Base-by-base conservation (phyloP, 1,139 yeast species). In the Lodderomyces oxycetoniae region DNA sequence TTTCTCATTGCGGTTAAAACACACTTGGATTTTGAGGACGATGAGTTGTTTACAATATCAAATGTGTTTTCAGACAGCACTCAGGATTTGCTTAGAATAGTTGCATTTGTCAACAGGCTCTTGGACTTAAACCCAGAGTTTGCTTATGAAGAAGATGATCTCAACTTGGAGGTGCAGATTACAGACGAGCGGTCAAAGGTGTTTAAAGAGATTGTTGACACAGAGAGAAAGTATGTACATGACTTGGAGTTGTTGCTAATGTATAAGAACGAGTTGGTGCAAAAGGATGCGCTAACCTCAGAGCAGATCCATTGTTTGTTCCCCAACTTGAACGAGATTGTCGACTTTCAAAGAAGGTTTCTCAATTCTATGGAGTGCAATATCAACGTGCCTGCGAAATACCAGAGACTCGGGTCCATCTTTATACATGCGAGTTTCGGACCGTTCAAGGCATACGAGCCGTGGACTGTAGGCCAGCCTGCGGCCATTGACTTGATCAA, bases 321-420 rank as follows among this genome's bases (percentile, higher is more conserved):
- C 55, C 97, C 98, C n/a, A 88, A 87, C 52, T 61, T 91, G 38
- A 74, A 75, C 41, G 88, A 82, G 43, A 78, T 91, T 29, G 74
- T 91, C 32, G 98, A 91, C 59, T 88, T 89, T 55, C 98, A 93
- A 63, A 74, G 97, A 50, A 71, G 96, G 45, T 82, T 91, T 40
- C 63, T 91, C 37, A 79, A 86, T 33, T 95, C 96, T 0, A 61
- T 89, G 40, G 99, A 91, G 60, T 85, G 91, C 50, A 89, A 89
- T 57, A 79, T 88, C 4, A 68, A 77, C 30, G 81, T 84, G 5
- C 85, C 89, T 4, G 73, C 79, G 17, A 74, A 76, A 42, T 78
- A 79, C 48, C 96, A 89, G 55, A 71, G 96, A 40, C 77, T 89
- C 34, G 98, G 98, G 1, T 82, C 93, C 2, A 72, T 89, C 1